These are phyloP conservation scores for Ogataea nitratoaversa DNA, from an alignment of 805 yeast species.

Conservation along the genomic window DNA sequence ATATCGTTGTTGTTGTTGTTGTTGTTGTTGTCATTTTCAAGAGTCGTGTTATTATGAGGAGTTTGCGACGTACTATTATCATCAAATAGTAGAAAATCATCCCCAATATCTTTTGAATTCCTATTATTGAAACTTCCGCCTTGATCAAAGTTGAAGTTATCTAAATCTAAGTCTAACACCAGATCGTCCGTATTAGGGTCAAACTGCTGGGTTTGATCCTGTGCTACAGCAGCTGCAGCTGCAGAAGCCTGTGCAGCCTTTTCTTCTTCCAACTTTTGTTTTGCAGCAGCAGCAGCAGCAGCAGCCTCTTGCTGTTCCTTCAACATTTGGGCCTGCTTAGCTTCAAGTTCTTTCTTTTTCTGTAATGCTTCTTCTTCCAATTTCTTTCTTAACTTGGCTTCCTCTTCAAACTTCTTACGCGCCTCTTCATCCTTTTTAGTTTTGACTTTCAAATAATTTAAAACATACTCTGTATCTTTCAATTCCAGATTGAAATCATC, in stretches of 20 bases:
- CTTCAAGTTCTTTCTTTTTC: slow-evolving; percentile 14
- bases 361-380: slow-evolving; percentile 18
- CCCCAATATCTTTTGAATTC: slow-evolving; percentile 2
- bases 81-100: slow-evolving; percentile 17
- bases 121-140: slow-evolving; percentile 2
- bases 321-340: slow-evolving; percentile 10
- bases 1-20: slow-evolving; percentile 6
- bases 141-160: slow-evolving; percentile 23
- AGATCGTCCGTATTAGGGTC: slow-evolving; percentile 18
- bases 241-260: slow-evolving; percentile 5
- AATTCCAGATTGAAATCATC: slow-evolving; percentile 27
- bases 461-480: slow-evolving; percentile 25
- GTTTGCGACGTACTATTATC: slow-evolving; percentile 3
- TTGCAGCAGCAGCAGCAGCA: slow-evolving; percentile 5
- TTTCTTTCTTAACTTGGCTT: slow-evolving; percentile 17
- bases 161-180: slow-evolving; percentile 27
- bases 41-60: slow-evolving; percentile 1
- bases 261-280: slow-evolving; percentile 7
- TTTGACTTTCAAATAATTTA: slow-evolving; percentile 25
- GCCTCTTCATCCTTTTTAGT: slow-evolving; percentile 24
- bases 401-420: slow-evolving; percentile 19
- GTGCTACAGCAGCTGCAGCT: neutral
- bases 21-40: neutral
- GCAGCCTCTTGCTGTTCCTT: slow-evolving; percentile 11
- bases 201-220: neutral